A percentile compares a stretch with the other conserved stretches of the same genome.
Conservation (phyloP, 495 filamentous ascomycete genomes). For the Chaetomidium leptoderma region DNA sequence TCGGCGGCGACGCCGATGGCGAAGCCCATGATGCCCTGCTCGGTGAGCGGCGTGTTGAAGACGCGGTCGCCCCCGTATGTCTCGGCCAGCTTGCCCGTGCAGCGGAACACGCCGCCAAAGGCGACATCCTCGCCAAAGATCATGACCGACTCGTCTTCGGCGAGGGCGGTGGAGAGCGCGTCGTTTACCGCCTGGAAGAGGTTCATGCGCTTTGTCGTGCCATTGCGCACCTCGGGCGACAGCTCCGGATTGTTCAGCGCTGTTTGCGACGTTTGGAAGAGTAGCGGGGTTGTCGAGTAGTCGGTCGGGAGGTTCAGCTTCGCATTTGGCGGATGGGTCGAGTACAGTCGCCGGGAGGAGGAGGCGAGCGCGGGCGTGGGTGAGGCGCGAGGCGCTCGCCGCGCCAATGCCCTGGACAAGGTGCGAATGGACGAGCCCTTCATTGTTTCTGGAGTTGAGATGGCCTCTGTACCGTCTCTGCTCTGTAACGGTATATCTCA, state of each 20-base stretch:
- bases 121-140: constrained; percentile 96
- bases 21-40: constrained; percentile 94
- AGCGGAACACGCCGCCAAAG: constrained; percentile 95
- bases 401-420: constrained; percentile 18
- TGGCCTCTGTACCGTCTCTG: neutral
- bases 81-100: constrained; percentile 82
- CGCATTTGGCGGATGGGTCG: constrained; percentile 50
- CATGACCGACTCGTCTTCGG: constrained; percentile 76
- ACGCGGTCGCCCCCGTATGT: constrained; percentile 85
- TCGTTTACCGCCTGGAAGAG: constrained; percentile 90
- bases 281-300: constrained; percentile 74
- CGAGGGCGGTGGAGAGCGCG: constrained; percentile 76
- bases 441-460: constrained; percentile 15
- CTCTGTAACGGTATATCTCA: no score
- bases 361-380: neutral
- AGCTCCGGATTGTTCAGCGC: constrained; percentile 66
- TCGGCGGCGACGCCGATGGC: constrained; percentile 85
- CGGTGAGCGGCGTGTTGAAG: constrained; percentile 92
- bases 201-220: constrained; percentile 78
- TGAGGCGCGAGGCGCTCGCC: neutral
- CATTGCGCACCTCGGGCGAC: constrained; percentile 57
- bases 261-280: constrained; percentile 70
- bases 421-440: constrained; percentile 19
- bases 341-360: constrained; percentile 30
- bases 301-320: constrained; percentile 82